Percentiles rank a stretch among this genome's conserved stretches.
phyloP scores from a whole-genome alignment of 2,329 filamentous ascomycete species.

The Fusarium hostae region DNA sequence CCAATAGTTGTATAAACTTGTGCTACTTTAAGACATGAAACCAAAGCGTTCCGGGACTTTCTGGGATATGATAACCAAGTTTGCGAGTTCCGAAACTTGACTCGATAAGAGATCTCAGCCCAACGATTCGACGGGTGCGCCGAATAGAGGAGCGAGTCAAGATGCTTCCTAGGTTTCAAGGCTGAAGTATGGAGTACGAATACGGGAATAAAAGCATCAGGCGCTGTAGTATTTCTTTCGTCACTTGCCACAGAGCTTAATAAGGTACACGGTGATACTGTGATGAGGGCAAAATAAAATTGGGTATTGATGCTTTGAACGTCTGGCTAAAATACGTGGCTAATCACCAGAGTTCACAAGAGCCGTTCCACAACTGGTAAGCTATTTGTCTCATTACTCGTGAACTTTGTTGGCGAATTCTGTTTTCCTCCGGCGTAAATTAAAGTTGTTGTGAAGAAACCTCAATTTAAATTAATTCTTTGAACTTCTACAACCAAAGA shows the following conservation, averaged over 20 bases:
- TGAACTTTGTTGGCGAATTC: background rate
- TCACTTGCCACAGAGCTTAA: background rate
- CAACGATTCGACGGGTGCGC: background rate
- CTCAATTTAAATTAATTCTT: background rate
- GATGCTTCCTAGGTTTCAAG: background rate
- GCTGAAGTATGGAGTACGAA: slow-evolving; percentile 26
- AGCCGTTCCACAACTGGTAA: background rate
- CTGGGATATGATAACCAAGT: background rate
- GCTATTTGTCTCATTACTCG: background rate
- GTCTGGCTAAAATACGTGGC: slow-evolving; percentile 10
- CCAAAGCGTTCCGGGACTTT: too few relatives aligned
- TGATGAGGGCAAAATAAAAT: slow-evolving; percentile 1
- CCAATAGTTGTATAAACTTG: background rate
- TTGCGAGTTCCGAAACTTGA: background rate
- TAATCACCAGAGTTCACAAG: background rate
- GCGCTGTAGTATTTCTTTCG: background rate
- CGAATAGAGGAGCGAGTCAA: slow-evolving; percentile 14
- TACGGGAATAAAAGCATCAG: slow-evolving; percentile 15
- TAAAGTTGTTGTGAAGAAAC: background rate
- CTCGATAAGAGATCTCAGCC: background rate
- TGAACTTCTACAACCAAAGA: background rate
- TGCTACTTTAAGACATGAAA: background rate
- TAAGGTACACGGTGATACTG: background rate
- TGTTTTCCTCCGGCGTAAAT: too few relatives aligned
- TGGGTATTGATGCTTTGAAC: background rate